phyloP scores from a whole-genome alignment of 305 asterid species.

The Fraxinus floribunda region DNA sequence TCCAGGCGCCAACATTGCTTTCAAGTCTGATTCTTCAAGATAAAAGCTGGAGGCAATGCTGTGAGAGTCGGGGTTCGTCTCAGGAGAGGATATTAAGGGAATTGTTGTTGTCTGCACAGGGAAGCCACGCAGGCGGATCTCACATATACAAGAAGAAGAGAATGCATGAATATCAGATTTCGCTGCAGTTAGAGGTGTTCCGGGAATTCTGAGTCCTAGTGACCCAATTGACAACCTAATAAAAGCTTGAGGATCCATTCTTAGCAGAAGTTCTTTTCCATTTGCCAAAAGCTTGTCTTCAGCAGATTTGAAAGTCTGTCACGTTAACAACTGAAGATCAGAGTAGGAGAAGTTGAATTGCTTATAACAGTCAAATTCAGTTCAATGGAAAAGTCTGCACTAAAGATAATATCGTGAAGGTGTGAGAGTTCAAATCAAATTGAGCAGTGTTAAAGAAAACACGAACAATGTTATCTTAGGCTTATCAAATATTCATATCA shows the following conservation, averaged over 20 bases:
- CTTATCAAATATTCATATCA: not conserved
- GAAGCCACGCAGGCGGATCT: conserved; percentile 92
- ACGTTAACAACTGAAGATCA: conserved; percentile 17
- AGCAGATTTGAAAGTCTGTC: conserved; percentile 24
- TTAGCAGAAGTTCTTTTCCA: conserved; percentile 49
- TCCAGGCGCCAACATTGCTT: conserved; percentile 65
- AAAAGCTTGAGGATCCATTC: conserved; percentile 90
- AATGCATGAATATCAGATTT: conserved; percentile 53
- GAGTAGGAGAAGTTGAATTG: conserved; percentile 19
- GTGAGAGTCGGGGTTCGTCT: conserved; percentile 56
- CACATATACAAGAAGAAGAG: conserved; percentile 70
- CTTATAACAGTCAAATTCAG: conserved; percentile 1
- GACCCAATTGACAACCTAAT: conserved; percentile 81
- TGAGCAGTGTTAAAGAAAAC: not conserved
- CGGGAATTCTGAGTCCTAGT: conserved; percentile 66
- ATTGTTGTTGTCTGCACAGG: conserved; percentile 79
- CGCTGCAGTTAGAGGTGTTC: conserved; percentile 37
- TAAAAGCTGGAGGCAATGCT: conserved; percentile 71
- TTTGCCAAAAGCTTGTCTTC: conserved; percentile 26
- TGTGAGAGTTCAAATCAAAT: not conserved
- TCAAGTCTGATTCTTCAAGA: conserved; percentile 78
- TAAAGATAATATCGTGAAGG: not conserved
- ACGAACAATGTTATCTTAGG: not conserved
- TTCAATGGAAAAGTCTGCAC: not conserved
- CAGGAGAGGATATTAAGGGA: conserved; percentile 75